Percentiles rank a stretch among this genome's conserved stretches.
phyloP scores from a whole-genome alignment of 2,329 filamentous ascomycete genomes.

The Ophiostoma piceae region DNA sequence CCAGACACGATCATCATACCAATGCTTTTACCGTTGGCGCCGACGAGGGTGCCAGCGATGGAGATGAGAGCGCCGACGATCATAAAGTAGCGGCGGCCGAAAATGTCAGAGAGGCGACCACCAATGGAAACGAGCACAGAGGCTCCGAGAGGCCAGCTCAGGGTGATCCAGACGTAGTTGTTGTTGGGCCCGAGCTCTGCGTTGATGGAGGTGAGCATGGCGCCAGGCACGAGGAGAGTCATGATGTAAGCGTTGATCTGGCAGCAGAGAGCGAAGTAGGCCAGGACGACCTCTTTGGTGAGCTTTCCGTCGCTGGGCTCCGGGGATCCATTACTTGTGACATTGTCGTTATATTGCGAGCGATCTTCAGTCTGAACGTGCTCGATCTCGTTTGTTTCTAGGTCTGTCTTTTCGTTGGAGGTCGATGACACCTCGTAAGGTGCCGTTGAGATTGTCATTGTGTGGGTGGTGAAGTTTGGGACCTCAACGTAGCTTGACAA shows the following conservation, averaged over 20 bases:
- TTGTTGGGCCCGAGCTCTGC: conserved; percentile 34
- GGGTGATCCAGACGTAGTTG: conserved; percentile 35
- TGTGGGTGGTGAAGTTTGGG: background rate
- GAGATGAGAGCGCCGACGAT: conserved; percentile 21
- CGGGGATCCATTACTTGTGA: background rate
- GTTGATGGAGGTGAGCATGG: conserved; percentile 34
- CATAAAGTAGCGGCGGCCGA: conserved; percentile 24
- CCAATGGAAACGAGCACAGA: conserved; percentile 28
- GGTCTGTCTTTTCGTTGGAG: conserved; percentile 15
- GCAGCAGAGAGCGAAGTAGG: conserved; percentile 24
- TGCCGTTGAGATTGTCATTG: conserved; percentile 42
- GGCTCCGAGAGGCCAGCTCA: conserved; percentile 33
- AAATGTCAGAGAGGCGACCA: conserved; percentile 23
- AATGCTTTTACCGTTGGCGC: conserved; percentile 22
- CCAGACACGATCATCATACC: conserved; percentile 23
- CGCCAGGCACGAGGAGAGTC: conserved; percentile 31
- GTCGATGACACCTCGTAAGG: conserved; percentile 44
- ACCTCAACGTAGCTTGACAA: background rate
- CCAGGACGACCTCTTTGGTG: conserved; percentile 22
- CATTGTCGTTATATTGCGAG: background rate
- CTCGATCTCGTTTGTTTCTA: conserved; percentile 9
- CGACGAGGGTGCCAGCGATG: conserved; percentile 20
- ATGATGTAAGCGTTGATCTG: conserved; percentile 29
- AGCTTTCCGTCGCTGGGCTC: conserved; percentile 20
- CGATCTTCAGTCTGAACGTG: background rate